Base-by-base conservation (phyloP, 352 stramenopile genomes). In the Pythium rhizo-oryzae region DNA sequence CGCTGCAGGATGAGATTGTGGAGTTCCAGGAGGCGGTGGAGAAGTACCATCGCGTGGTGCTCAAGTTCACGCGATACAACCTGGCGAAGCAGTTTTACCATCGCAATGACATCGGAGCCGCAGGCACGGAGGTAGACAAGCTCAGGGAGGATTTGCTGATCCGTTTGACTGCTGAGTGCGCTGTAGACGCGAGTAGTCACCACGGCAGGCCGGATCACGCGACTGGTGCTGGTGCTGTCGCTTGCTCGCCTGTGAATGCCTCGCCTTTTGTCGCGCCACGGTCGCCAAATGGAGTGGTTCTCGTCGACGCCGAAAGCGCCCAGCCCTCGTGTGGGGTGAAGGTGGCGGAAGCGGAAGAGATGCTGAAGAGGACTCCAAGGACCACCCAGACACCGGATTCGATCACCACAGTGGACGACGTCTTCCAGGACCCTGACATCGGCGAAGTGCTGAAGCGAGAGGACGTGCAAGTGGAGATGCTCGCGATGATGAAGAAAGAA, bases 401-500 rank as follows among this genome's bases (percentile, higher is more conserved):
- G 33, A 39, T 39, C 33, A 39, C 5, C 6, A 11, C 6, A 11
- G 6, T 39, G 6, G 33, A 51, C 19, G 49, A 21, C 35, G 7
- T 21, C 41, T 46, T 19, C 18, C 5, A 19, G 58, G 56, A 19
- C 43, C 65, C 28, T 0, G 65, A 71, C 18, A n/a, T 61, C 4
- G 18, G 23, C 7, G 47, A 25, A 19, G 56, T 62, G 16, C 44
- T 71, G 49, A 49, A 18, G 4, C n/a, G 66, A 21, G 19, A 28
- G 9, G 65, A 65, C 28, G 66, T 12, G 1, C 57, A 71, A 24
- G 60, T 62, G 9, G 56, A 71, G 21, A 24, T 66, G 21, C 56
- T 71, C 13, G 65, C 65, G 43, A 59, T 56, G 9, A 50, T 71
- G 16, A 65, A 37, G 9, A 52, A 24, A 18, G 35, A 53, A 41